Evolutionary conservation across 2,329 filamentous ascomycete genomes (phyloP).

Genomic region (Akanthomyces lecanii): DNA sequence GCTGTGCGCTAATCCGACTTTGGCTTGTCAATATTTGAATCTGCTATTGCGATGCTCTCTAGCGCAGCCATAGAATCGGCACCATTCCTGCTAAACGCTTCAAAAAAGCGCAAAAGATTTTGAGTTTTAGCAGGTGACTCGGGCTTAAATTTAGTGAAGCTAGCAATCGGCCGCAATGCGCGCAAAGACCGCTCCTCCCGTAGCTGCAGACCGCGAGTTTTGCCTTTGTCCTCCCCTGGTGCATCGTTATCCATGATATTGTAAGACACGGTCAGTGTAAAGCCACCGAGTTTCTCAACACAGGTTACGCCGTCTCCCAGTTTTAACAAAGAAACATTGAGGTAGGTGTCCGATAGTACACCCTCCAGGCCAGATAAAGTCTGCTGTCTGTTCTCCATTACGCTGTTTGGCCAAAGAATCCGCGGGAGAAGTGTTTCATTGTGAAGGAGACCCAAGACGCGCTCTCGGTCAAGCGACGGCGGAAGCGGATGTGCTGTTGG

Average conservation of each 20-base stretch:
- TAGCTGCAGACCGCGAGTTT: not conserved
- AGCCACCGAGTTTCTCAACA: conserved; percentile 3
- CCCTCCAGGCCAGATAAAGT: not conserved
- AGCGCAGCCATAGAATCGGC: not conserved
- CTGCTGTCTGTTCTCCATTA: not conserved
- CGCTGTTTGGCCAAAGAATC: conserved; percentile 1
- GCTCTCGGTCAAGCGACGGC: not conserved
- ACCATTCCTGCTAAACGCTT: not conserved
- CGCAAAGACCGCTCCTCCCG: not conserved
- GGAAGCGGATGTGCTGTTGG: not conserved
- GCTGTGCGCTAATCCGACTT: not conserved
- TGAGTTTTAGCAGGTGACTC: conserved; percentile 5
- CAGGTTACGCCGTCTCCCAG: not conserved
- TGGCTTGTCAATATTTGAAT: not conserved
- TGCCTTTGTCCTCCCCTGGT: too few species aligned
- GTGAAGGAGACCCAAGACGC: not conserved
- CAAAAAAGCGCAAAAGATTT: not conserved
- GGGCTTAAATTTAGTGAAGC: not conserved
- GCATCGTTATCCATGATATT: not conserved
- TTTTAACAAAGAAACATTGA: not conserved
- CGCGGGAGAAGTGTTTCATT: not conserved
- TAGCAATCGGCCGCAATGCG: not conserved
- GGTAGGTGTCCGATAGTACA: not conserved
- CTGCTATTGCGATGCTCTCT: not conserved
- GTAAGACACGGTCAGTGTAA: conserved; percentile 9